Evolutionary conservation across 306 rosid species (phyloP).

Genomic region (Chamaecrista fasciculata): DNA sequence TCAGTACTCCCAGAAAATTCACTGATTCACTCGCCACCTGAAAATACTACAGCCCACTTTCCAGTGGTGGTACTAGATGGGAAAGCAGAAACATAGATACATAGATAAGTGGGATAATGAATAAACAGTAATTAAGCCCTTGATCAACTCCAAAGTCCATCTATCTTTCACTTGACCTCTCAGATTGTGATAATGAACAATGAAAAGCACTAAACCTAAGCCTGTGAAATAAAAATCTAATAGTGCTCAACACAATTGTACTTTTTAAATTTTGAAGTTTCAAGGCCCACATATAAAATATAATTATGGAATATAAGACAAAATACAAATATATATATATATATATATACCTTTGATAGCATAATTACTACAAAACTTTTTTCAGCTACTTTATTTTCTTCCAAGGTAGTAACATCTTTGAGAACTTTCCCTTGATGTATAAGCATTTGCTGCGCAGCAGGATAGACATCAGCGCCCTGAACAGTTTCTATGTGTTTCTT

Average conservation of each 20-base stretch:
- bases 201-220: neutral
- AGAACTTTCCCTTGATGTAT: constrained; percentile 93
- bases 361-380: constrained; percentile 88
- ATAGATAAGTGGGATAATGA: neutral
- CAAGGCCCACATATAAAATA: neutral
- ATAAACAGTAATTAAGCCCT: neutral
- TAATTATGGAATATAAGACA: neutral
- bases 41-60: neutral
- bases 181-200: neutral
- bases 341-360: constrained; percentile 73
- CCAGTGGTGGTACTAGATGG: neutral
- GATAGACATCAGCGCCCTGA: constrained; percentile 77
- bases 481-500: constrained; percentile 72
- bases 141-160: neutral
- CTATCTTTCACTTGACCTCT: neutral
- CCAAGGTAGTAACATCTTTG: constrained; percentile 74
- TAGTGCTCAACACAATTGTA: neutral
- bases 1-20: neutral
- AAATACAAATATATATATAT: neutral
- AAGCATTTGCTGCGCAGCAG: constrained; percentile 91
- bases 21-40: neutral
- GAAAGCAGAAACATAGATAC: neutral
- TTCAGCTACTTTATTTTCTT: constrained; percentile 77
- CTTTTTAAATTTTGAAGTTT: neutral
- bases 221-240: neutral